Conservation (phyloP, 1,139 yeast species). For the Scheffersomyces stambukii region DNA sequence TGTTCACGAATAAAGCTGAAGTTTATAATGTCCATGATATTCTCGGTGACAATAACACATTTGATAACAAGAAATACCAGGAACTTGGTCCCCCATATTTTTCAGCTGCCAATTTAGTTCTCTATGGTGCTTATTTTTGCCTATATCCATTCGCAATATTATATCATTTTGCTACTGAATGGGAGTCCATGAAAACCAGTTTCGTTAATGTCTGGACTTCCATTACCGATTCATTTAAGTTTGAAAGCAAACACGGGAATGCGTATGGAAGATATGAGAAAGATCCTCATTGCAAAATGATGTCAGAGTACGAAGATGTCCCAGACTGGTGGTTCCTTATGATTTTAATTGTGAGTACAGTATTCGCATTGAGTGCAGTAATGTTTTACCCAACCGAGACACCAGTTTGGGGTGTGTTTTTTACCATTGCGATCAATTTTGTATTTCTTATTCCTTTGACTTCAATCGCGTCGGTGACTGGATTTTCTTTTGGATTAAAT, state of each 20-base stretch:
- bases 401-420: constrained; percentile 35
- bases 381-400: constrained; percentile 32
- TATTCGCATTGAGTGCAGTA: constrained; percentile 29
- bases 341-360: constrained; percentile 25
- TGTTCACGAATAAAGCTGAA: constrained; percentile 32
- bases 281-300: constrained; percentile 41
- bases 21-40: constrained; percentile 31
- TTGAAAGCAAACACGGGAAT: background rate
- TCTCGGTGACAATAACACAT: constrained; percentile 25
- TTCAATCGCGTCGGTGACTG: constrained; percentile 34
- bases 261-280: constrained; percentile 18
- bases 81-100: constrained; percentile 42
- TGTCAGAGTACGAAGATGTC: constrained; percentile 35
- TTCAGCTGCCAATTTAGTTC: constrained; percentile 38
- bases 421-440: constrained; percentile 32
- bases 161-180: constrained; percentile 31
- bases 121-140: constrained; percentile 40
- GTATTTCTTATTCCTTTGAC: constrained; percentile 34
- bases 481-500: constrained; percentile 34
- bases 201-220: constrained; percentile 34
- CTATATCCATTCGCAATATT: constrained; percentile 41
- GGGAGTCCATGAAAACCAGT: constrained; percentile 42
- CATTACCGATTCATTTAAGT: constrained; percentile 23
- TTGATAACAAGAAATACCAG: constrained; percentile 27
- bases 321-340: constrained; percentile 39